Evolutionary conservation across 257 asterid genomes (phyloP), one percentile per base, ranked within the genome.

Genomic region (Mitragyna speciosa): DNA sequence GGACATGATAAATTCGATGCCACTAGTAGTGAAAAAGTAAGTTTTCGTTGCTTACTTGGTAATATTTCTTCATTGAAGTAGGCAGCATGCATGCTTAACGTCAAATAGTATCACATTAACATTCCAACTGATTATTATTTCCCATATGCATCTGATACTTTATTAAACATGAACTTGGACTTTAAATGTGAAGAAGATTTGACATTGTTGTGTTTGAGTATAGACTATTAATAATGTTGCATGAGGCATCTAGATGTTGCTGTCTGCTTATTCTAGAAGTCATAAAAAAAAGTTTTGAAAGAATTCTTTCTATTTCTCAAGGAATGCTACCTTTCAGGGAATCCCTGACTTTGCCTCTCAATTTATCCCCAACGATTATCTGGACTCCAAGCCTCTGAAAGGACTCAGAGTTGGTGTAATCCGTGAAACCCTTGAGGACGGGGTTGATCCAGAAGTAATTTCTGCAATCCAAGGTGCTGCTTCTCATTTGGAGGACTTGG

Each of bases 1-100:
- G 98, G 99, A 52, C 91, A 89, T 80, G 98, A 96, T 87, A 96
- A 89, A 79, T 88, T 87, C 86, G 99, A 96, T 83, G 97, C 98
- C 72, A 94, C 99, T 19, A 90, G 94, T 86, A 94, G 97, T 89
- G 87, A 86, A 71, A 85, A 80, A 81, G 98, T 92, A 85, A 82
- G 79, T 56, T 30, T 76, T 69, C 72, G 45, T 73, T 68, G 45
- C 19, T 73, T 77, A 4, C 41, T 30, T 49, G 15, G 31, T 9
- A 49, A 33, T 12, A 36, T 43, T 24, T 12, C 36, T 36, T 39
- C 24, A 22, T 75, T 22, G 63, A 39, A 9, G 48, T 30, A 1
- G 19, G 28, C 26, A 24, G 36, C 6, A 1, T 36, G 12, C 31
- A 63, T 31, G 24, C 15, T n/a, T 31, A 22, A 31, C 58, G 12